These are phyloP conservation scores for Colletotrichum coccodes DNA, from an alignment of 2,329 filamentous ascomycete genomes.

Conservation along the genomic window DNA sequence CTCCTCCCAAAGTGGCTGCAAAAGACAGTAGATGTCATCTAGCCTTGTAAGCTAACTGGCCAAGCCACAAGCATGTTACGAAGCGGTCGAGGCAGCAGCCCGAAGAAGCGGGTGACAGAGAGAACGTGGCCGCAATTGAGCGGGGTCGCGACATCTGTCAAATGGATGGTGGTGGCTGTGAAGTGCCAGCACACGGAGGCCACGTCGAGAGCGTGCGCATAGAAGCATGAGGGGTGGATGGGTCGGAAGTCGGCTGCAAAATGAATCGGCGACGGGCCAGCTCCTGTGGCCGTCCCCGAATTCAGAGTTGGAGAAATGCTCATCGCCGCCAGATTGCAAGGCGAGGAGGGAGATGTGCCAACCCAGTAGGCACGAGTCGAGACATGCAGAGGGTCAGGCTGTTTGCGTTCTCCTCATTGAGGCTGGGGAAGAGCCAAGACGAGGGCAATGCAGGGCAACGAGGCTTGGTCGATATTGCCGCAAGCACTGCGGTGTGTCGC, in stretches of 20 bases:
- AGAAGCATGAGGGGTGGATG: slow-evolving; percentile 17
- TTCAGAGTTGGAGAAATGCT: slow-evolving; percentile 21
- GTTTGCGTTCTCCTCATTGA: not conserved
- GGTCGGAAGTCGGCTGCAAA: slow-evolving; percentile 19
- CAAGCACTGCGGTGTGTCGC: not conserved
- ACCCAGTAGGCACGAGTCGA: not conserved
- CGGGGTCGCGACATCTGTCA: slow-evolving; percentile 9
- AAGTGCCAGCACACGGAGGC: slow-evolving; percentile 21
- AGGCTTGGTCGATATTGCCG: not conserved
- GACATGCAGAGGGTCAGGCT: not conserved
- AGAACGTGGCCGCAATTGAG: not conserved
- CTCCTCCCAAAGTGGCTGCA: not conserved
- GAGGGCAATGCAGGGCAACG: not conserved
- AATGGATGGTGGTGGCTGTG: slow-evolving; percentile 28
- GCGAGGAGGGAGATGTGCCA: not conserved
- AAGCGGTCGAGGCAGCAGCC: not conserved
- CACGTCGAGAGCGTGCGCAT: slow-evolving; percentile 11
- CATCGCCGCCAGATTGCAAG: not conserved
- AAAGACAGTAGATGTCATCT: not conserved
- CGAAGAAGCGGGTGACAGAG: not conserved
- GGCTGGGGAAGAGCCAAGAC: not conserved
- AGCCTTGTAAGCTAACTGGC: not conserved
- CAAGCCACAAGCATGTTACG: slow-evolving; percentile 9
- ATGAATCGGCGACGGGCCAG: slow-evolving; percentile 15
- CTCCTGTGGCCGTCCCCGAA: slow-evolving; percentile 15